These are phyloP conservation scores for Gleditsia sinensis DNA, from an alignment of 306 rosid species.

Conservation along the genomic window DNA sequence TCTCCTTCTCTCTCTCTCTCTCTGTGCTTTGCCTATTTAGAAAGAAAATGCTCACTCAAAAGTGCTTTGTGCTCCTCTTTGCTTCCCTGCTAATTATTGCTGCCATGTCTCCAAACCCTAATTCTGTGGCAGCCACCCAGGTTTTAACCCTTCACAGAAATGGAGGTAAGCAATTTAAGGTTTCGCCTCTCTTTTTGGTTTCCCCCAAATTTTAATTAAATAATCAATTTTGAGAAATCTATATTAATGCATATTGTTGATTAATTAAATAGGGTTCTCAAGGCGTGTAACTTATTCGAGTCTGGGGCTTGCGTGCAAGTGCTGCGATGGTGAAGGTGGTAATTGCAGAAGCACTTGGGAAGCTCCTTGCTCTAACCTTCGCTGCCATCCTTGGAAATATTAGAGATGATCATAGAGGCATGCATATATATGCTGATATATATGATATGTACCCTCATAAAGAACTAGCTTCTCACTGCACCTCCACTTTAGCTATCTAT, in stretches of 20 bases:
- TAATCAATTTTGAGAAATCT: too few species aligned
- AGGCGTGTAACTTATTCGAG: conserved; percentile 18
- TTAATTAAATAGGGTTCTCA: conserved; percentile 19
- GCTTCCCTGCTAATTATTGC: conserved; percentile 39
- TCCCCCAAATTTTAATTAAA: too few species aligned
- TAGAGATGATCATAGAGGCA: too few species aligned
- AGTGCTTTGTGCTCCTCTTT: conserved; percentile 35
- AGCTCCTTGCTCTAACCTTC: conserved; percentile 39
- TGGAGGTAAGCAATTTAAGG: neutral
- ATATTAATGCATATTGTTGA: neutral
- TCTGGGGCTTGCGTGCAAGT: conserved; percentile 45
- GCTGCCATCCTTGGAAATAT: conserved; percentile 48
- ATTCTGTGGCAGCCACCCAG: conserved; percentile 24
- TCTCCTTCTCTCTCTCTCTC: neutral
- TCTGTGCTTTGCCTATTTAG: neutral
- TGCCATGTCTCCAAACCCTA: conserved; percentile 9
- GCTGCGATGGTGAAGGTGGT: conserved; percentile 44
- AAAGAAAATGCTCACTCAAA: conserved; percentile 32
- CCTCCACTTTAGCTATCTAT: too few species aligned
- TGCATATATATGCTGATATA: too few species aligned
- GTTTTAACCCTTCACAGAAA: conserved; percentile 40
- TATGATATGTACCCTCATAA: too few species aligned
- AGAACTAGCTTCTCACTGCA: too few species aligned
- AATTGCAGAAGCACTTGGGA: conserved; percentile 38
- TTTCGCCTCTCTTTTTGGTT: too few species aligned